Conservation (phyloP, 345 rosid species). For the Lepidium sativum region DNA sequence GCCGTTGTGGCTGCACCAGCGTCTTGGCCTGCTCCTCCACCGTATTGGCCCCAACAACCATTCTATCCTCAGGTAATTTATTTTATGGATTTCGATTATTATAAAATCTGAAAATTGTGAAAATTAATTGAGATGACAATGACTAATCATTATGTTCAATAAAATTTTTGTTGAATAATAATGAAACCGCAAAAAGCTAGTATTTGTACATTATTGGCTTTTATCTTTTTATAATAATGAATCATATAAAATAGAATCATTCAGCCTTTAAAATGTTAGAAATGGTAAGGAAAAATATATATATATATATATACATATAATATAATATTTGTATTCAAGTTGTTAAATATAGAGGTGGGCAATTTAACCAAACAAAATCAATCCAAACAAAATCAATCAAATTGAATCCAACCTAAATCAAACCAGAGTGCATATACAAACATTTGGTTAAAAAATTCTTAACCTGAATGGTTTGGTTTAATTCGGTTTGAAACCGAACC, state of each 20-base stretch:
- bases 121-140: background rate
- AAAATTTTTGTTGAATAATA: background rate
- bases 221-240: background rate
- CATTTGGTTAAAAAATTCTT: no score
- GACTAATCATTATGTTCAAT: background rate
- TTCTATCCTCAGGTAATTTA: slow-evolving; percentile 24
- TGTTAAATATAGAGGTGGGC: no score
- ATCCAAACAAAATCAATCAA: no score
- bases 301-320: no score
- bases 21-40: slow-evolving; percentile 38
- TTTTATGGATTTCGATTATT: background rate
- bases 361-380: no score
- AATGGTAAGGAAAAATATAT: no score
- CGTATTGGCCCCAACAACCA: slow-evolving; percentile 56
- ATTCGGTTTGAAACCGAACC: no score
- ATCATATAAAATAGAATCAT: background rate
- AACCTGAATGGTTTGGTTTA: no score
- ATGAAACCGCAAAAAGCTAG: no score
- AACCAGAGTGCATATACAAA: no score
- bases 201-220: background rate
- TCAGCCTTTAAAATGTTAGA: background rate
- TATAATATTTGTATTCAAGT: no score
- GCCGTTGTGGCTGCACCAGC: slow-evolving; percentile 33
- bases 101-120: background rate
- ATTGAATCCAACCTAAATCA: no score